Percentiles rank a stretch among this genome's conserved stretches.
phyloP scores from a whole-genome alignment of 1,139 yeast species.

The Kodamaea sp. region DNA sequence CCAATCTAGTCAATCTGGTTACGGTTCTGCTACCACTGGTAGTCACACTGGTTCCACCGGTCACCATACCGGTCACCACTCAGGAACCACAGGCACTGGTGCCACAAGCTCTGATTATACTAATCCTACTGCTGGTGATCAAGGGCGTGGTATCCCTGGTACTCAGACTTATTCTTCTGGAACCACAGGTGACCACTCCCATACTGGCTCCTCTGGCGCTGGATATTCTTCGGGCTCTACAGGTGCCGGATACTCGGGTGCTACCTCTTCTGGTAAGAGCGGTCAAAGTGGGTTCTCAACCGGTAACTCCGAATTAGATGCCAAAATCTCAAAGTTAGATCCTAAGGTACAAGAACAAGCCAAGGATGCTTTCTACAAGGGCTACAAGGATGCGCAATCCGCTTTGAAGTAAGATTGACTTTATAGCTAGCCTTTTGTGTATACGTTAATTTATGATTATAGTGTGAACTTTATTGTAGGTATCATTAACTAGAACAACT shows the following conservation, averaged over 20 bases:
- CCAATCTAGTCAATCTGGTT: background rate
- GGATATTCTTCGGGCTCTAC: background rate
- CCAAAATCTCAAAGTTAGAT: constrained; percentile 32
- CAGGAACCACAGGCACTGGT: too few relatives aligned
- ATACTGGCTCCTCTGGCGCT: background rate
- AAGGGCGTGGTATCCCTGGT: constrained; percentile 10
- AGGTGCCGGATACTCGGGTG: background rate
- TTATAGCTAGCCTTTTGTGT: too few relatives aligned
- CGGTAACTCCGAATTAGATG: constrained; percentile 33
- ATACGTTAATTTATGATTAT: too few relatives aligned
- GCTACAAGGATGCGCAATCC: constrained; percentile 34
- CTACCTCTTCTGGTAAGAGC: background rate
- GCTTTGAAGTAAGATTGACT: constrained; percentile 16
- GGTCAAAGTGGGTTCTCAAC: constrained; percentile 26
- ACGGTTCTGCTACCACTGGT: constrained; percentile 6
- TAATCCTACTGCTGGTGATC: too few relatives aligned
- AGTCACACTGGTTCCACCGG: constrained; percentile 2
- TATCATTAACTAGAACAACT: constrained; percentile 54
- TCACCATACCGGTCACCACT: too few relatives aligned
- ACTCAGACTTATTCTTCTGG: constrained; percentile 10
- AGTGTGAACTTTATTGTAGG: too few relatives aligned
- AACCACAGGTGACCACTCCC: constrained; percentile 1
- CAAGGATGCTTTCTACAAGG: constrained; percentile 36
- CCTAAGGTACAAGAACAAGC: constrained; percentile 35
- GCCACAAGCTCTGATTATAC: too few relatives aligned